Base-by-base conservation (phyloP, 2,329 filamentous ascomycete genomes). In the Claviceps africana region DNA sequence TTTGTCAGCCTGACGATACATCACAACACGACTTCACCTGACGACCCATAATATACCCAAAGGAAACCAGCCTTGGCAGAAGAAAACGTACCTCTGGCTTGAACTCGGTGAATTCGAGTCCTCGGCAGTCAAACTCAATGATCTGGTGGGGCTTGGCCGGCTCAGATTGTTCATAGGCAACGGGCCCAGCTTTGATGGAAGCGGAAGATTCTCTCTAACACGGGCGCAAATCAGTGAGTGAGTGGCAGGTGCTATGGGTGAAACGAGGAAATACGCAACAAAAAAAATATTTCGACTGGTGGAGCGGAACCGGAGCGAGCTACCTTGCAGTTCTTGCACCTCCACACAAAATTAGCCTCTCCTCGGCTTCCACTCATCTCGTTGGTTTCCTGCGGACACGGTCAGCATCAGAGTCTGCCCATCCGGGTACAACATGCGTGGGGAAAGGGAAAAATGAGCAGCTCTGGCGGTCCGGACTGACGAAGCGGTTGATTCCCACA, bases 261-360 rank as follows among this genome's bases (percentile, higher is more conserved):
- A n/a, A n/a, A n/a, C n/a, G n/a, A n/a, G n/a, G n/a, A n/a, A n/a
- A n/a, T n/a, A n/a, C n/a, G n/a, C n/a, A n/a, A n/a, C n/a, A n/a
- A n/a, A n/a, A n/a, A n/a, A n/a, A n/a, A n/a, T n/a, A n/a, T n/a
- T n/a, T n/a, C 1, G 19, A 37, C 15, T 11, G 9, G 17, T 15
- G 2, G 5, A 3, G 11, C 28, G 33, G n/a, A 33, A 9, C 9
- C n/a, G 5, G 5, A 9, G 4, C 19, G 5, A 37, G 2, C 7
- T 59, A 93, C 89, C 80, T 93, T 94, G 82, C 93, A 98, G 65
- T 93, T 91, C 70, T 94, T 95, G 78, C 93, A 98, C 68, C 83
- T 90, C 91, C 93, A 98, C n/a, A 98, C 93, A 69, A 98, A 98
- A 69, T 97, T 97, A 55, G 93, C 93, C 69, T 97, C 90, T 58